Base-by-base conservation (phyloP, 306 rosid species). In the Fragaria nilgerrensis region DNA sequence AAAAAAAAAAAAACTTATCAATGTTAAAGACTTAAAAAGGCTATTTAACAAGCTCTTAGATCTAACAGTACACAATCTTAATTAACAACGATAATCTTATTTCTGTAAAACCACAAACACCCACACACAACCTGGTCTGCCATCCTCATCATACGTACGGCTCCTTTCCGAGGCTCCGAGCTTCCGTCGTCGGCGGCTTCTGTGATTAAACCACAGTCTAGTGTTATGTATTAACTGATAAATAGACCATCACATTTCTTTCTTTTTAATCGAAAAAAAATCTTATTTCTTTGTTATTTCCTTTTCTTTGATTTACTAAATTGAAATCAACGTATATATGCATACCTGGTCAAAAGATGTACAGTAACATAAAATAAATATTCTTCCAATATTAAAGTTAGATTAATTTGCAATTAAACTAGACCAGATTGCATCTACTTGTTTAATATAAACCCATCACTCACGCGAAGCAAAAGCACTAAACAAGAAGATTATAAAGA, bases 401-500 rank as follows among this genome's bases (percentile, higher is more conserved):
- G 19, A 61, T 61, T 61, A 32, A 64, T 34, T 8, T 64, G 45
- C 70, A 56, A 2, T 41, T 55, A 39, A 39, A 55, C 20, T 49
- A 49, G 45, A 71, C 62, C 11, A 25, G 25, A 41, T 75, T 16
- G 58, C 70, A 61, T 74, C 13, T 75, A 45, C 8, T 44, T 27
- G 61, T 62, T 79, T 64, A 37, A 62, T 49, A 48, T 72, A 53
- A 68, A 36, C 77, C 72, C 82, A 70, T 59, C 56, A 72, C 56
- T 50, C 82, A 49, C 73, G 61, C 78, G 48, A 78, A 58, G 10
- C 65, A 49, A 22, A 39, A 71, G 52, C 56, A 68, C 22, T 43
- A 20, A 69, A 58, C 64, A 9, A 34, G 22, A 70, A 32, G 75
- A 78, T 58, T 36, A 78, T 44, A 70, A 70, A 61, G 36, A 59